Evolutionary conservation across 2,329 filamentous ascomycete genomes (phyloP).

Genomic region (Phialophora chinensis): DNA sequence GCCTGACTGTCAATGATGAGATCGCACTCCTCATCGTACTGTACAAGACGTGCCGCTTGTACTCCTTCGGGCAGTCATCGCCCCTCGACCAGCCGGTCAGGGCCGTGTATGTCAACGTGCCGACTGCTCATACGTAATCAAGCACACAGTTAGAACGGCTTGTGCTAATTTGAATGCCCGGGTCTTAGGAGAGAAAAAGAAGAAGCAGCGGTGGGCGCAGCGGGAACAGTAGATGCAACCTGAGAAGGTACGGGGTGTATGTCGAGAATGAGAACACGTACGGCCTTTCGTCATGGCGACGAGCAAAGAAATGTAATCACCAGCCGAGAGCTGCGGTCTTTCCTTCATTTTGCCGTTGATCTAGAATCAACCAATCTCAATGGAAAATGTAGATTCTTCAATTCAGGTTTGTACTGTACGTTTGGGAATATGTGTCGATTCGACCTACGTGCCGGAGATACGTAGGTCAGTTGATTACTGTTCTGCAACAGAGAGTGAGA

Average conservation of each 20-base stretch:
- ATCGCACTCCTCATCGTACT: slow-evolving; percentile 14
- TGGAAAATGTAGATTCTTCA: not conserved
- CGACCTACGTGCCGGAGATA: not conserved
- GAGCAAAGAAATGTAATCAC: slow-evolving; percentile 13
- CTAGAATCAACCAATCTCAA: not conserved
- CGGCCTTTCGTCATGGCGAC: slow-evolving; percentile 1
- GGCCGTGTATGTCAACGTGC: slow-evolving; percentile 17
- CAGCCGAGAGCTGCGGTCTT: slow-evolving; percentile 2
- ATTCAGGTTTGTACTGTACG: not conserved
- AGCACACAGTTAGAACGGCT: not conserved
- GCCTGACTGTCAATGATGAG: slow-evolving; percentile 13
- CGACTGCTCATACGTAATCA: not conserved
- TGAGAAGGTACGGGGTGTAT: not conserved
- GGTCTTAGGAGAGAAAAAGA: not conserved
- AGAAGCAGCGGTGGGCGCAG: not conserved
- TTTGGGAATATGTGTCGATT: not conserved
- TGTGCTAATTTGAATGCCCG: not conserved
- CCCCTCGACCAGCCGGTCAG: slow-evolving; percentile 28
- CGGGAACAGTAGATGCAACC: not conserved
- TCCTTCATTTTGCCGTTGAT: slow-evolving; percentile 13
- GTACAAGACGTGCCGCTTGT: slow-evolving; percentile 28
- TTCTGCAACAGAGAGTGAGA: not conserved
- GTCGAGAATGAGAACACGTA: slow-evolving; percentile 3
- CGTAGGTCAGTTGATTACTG: not conserved
- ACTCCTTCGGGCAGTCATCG: slow-evolving; percentile 18